Evolutionary conservation across 225 moss, liverwort and hornwort genomes (phyloP), one percentile per base, ranked within the genome.

Genomic region (Bryoerythrophyllum caledonicum): DNA sequence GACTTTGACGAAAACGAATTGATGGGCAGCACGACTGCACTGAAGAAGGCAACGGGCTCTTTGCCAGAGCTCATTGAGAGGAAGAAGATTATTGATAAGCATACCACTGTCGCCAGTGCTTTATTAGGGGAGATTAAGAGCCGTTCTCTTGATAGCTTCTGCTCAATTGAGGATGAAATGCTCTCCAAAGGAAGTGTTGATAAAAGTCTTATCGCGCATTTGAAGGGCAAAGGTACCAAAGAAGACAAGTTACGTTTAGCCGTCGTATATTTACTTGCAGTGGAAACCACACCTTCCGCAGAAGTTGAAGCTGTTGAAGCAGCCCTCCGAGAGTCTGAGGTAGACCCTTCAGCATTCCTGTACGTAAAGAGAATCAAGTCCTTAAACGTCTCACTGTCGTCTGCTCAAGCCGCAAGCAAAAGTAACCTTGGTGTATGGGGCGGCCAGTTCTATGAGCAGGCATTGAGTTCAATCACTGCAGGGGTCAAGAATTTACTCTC

Each of bases 331-430:
- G 97, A 93, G 63, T 85, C 85, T 41, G 94, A 99, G 63, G 84
- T 99, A 56, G 97, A 99, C 79, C 76, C 89, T 49, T 87, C 93
- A 35, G 91, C 95, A 6, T 99, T 95, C 73, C 53, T 95, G 64
- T 99, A 99, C 57, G 97, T 99, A 7, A 99, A 99, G 80, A 87
- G 97, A 72, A 95, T 93, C 62, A 99, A 95, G 74, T 90, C 97
- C n/a, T 74, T 99, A 20, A 88, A 86, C 21, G 82, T 95, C 23
- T 88, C 94, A 43, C 82, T 93, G 24, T 83, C 93, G 66, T 83
- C 95, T 49, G 85, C 89, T 15, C 89, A 89, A 38, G 82, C 91
- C 8, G 88, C 82, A 24, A 99, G 89, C 81, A 88, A 79, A 82
- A 91, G 91, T 65, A 94, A 97, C 63, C 87, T 99, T 46, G 91